Percentiles rank a stretch among this genome's conserved stretches.
phyloP scores from a whole-genome alignment of 2,329 filamentous ascomycete genomes.

The Xylariaceae sp. region DNA sequence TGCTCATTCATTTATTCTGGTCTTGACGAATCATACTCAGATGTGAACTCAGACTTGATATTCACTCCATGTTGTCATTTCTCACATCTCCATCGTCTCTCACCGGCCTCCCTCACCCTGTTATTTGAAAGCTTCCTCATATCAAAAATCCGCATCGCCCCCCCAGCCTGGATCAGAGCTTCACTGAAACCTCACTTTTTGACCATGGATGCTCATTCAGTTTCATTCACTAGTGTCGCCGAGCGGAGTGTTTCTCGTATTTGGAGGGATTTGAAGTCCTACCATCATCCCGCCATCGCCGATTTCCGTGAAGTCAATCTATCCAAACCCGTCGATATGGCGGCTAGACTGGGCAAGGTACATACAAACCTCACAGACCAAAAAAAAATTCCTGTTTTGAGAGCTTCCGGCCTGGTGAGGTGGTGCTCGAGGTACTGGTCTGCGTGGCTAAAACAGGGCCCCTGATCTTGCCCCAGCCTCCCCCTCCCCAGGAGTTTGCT shows the following conservation, averaged over 20 bases:
- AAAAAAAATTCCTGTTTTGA: constrained; percentile 16
- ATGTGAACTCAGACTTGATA: too few relatives aligned
- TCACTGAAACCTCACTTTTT: not conserved
- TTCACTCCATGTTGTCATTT: not conserved
- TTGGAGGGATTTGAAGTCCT: constrained; percentile 44
- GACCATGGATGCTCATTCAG: constrained; percentile 48
- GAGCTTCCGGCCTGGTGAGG: constrained; percentile 26
- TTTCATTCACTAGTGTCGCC: constrained; percentile 42
- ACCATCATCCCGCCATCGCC: constrained; percentile 34
- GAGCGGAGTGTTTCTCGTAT: constrained; percentile 42
- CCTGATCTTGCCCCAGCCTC: constrained; percentile 26
- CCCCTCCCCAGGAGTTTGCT: constrained; percentile 22
- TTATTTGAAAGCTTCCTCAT: not conserved
- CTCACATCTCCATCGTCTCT: not conserved
- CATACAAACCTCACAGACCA: constrained; percentile 24
- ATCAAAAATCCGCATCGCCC: not conserved
- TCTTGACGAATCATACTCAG: not conserved
- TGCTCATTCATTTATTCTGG: not conserved
- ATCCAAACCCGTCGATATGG: constrained; percentile 30
- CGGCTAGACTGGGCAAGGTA: constrained; percentile 36
- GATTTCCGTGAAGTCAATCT: constrained; percentile 32
- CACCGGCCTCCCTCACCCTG: not conserved
- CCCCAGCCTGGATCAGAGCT: not conserved
- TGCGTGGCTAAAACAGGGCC: constrained; percentile 20
- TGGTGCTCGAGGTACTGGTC: constrained; percentile 25